Percentiles rank a stretch among this genome's conserved stretches.
Conservation (phyloP, 331 rosid genomes). For the Ulmus americana region DNA sequence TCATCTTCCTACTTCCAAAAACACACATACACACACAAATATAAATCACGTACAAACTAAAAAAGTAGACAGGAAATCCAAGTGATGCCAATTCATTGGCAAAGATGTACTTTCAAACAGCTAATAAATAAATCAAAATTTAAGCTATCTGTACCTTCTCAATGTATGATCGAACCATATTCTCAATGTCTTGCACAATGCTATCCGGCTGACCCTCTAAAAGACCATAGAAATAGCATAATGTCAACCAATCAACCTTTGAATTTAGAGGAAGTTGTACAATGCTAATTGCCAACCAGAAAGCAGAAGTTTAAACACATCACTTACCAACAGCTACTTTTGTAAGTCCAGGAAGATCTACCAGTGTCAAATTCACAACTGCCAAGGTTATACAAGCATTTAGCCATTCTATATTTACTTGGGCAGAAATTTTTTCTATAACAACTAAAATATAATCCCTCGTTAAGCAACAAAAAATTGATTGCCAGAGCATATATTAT, state of each 20-base stretch:
- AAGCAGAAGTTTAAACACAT: neutral
- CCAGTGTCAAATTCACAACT: slow-evolving; percentile 46
- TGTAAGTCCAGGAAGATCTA: slow-evolving; percentile 54
- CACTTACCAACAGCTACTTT: slow-evolving; percentile 50
- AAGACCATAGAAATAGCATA: slow-evolving; percentile 19
- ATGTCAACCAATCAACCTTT: slow-evolving; percentile 13
- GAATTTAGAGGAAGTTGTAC: neutral
- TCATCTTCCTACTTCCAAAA: too few relatives aligned
- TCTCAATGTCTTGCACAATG: slow-evolving; percentile 43
- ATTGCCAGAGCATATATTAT: neutral
- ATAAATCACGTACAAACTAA: slow-evolving; percentile 2
- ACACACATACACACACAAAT: slow-evolving; percentile 2
- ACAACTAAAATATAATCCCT: neutral
- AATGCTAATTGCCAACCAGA: neutral
- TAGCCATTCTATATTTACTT: too few relatives aligned
- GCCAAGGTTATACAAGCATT: slow-evolving; percentile 14
- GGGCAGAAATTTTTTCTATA: neutral
- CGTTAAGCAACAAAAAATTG: neutral
- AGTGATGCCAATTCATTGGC: slow-evolving; percentile 5
- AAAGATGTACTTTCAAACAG: neutral
- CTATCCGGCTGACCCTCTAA: slow-evolving; percentile 45
- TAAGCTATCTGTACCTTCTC: slow-evolving; percentile 34
- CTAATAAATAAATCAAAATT: neutral
- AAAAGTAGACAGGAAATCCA: slow-evolving; percentile 15
- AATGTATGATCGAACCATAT: slow-evolving; percentile 42